Evolutionary conservation across 306 rosid species (phyloP).

Genomic region (Castanea crenata): DNA sequence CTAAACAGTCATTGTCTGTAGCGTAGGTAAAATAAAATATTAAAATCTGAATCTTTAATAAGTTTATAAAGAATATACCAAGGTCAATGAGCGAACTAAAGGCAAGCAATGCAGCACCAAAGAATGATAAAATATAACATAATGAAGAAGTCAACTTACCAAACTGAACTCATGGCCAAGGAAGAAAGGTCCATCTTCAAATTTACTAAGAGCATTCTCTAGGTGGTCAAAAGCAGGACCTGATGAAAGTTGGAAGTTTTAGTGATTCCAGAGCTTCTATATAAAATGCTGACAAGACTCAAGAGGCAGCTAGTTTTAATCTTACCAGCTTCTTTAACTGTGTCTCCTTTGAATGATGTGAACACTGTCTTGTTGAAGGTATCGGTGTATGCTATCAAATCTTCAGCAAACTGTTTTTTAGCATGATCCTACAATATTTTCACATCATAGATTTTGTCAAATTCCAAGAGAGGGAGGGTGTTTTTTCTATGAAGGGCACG

Average conservation of each 20-base stretch:
- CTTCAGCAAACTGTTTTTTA: conserved; percentile 45
- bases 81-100: not conserved
- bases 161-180: conserved; percentile 60
- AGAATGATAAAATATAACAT: not conserved
- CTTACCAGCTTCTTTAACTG: conserved; percentile 45
- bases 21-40: too few species aligned
- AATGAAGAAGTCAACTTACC: conserved; percentile 38
- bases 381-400: conserved; percentile 44
- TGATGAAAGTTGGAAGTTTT: conserved; percentile 19
- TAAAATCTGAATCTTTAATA: too few species aligned
- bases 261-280: not conserved
- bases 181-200: conserved; percentile 73
- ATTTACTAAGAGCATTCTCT: conserved; percentile 72
- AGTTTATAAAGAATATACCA: too few species aligned
- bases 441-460: not conserved
- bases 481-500: not conserved
- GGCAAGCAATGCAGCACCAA: not conserved
- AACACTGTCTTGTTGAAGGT: conserved; percentile 32
- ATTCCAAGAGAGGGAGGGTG: not conserved
- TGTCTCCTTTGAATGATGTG: conserved; percentile 39
- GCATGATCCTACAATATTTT: conserved; percentile 48
- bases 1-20: too few species aligned
- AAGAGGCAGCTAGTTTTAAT: conserved; percentile 7
- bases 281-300: not conserved
- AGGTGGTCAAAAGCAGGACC: conserved; percentile 66